Percentiles rank a stretch among this genome's conserved stretches.
phyloP scores from a whole-genome alignment of 768 basidiomycete species.

The Amanita brunnescens region DNA sequence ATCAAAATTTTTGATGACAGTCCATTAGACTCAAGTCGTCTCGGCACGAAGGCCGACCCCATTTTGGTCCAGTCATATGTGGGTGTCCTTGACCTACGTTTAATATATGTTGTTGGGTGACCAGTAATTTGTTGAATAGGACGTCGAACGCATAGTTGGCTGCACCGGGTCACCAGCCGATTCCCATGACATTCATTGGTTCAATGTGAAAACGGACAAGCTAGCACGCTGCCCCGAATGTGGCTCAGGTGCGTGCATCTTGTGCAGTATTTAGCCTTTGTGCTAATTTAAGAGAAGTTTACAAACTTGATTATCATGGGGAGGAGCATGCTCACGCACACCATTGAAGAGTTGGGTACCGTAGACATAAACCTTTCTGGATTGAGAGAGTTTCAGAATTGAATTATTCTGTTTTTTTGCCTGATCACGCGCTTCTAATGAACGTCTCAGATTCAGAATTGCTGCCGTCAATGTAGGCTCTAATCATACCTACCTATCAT shows the following conservation, averaged over 20 bases:
- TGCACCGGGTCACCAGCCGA: conserved; percentile 95
- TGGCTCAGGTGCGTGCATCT: conserved; percentile 63
- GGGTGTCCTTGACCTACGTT: conserved; percentile 23
- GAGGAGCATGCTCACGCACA: conserved; percentile 41
- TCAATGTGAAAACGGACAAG: conserved; percentile 56
- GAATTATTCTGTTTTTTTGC: background rate
- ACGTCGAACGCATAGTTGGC: conserved; percentile 76
- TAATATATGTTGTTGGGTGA: conserved; percentile 1
- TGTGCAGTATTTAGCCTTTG: background rate
- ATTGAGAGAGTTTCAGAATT: conserved; percentile 11
- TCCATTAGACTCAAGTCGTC: conserved; percentile 73
- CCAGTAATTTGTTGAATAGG: conserved; percentile 34
- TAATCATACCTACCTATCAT: too few relatives aligned
- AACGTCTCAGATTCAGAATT: background rate
- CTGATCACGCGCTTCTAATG: background rate
- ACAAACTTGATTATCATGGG: conserved; percentile 67
- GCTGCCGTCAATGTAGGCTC: background rate
- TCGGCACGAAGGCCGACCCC: conserved; percentile 84
- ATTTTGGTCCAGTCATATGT: conserved; percentile 84
- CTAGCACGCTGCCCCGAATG: conserved; percentile 85
- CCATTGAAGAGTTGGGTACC: conserved; percentile 25
- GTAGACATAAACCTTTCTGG: conserved; percentile 12
- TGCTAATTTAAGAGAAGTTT: conserved; percentile 36
- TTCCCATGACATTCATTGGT: conserved; percentile 91
- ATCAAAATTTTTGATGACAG: conserved; percentile 84